These are phyloP conservation scores for Diddensiella transvaalensis DNA, from an alignment of 805 yeast species.

Conservation along the genomic window DNA sequence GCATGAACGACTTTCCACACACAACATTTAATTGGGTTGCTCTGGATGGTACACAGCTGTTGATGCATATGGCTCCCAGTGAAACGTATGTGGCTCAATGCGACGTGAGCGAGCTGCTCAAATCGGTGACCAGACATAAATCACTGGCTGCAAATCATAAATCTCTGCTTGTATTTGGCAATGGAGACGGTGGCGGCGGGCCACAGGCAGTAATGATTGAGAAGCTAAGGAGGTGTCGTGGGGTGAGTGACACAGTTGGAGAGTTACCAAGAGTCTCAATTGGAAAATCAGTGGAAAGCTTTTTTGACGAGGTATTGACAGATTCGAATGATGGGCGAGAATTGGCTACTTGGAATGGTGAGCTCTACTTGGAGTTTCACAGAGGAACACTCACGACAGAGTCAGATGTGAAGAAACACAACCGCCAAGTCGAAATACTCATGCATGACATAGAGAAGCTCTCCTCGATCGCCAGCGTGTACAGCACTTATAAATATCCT, in stretches of 20 bases:
- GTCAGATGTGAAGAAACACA: conserved; percentile 71
- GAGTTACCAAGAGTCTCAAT: conserved; percentile 72
- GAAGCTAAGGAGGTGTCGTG: conserved; percentile 72
- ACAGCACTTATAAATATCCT: conserved; percentile 65
- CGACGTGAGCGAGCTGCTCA: conserved; percentile 72
- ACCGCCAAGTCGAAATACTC: conserved; percentile 68
- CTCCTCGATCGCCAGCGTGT: conserved; percentile 68
- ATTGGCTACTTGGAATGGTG: conserved; percentile 87
- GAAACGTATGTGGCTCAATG: conserved; percentile 82
- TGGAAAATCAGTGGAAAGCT: conserved; percentile 73
- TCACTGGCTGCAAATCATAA: conserved; percentile 65
- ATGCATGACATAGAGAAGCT: conserved; percentile 80
- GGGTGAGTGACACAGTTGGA: conserved; percentile 66
- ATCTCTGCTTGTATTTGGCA: conserved; percentile 69
- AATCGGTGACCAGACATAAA: conserved; percentile 67
- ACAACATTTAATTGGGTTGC: conserved; percentile 82
- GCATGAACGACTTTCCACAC: conserved; percentile 73
- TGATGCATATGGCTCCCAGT: conserved; percentile 87
- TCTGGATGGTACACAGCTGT: conserved; percentile 72
- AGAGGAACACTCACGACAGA: conserved; percentile 95
- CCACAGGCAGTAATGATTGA: conserved; percentile 79
- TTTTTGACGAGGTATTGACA: conserved; percentile 59
- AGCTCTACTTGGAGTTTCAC: conserved; percentile 87
- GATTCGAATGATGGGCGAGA: conserved; percentile 58
- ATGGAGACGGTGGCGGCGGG: conserved; percentile 92